A percentile compares a stretch with the other conserved stretches of the same genome.
Evolutionary conservation across 352 stramenopile species (phyloP).

Genomic region (Phytophthora pini): DNA sequence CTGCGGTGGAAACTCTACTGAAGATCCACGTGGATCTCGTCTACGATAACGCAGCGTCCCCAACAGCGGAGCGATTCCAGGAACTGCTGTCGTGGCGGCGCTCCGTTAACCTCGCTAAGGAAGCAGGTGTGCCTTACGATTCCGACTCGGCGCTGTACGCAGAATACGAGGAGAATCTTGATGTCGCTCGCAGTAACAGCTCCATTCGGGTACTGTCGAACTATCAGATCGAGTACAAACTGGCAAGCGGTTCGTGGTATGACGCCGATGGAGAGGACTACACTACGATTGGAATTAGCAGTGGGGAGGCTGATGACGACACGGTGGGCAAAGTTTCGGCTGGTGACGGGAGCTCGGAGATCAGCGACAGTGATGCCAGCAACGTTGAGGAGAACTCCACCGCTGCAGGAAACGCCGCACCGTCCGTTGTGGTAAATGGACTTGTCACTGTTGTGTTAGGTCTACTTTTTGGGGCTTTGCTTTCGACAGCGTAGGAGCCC

Average conservation of each 20-base stretch:
- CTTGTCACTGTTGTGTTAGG: not conserved
- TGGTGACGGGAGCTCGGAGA: constrained; percentile 21
- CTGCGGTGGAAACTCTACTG: constrained; percentile 58
- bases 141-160: constrained; percentile 51
- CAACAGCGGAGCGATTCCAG: constrained; percentile 47
- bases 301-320: constrained; percentile 9
- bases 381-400: constrained; percentile 23
- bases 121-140: constrained; percentile 49
- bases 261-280: constrained; percentile 29
- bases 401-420: constrained; percentile 10
- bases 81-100: constrained; percentile 55
- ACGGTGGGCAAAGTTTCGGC: constrained; percentile 32
- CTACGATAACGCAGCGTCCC: constrained; percentile 25
- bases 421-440: not conserved
- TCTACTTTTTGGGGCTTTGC: constrained; percentile 16
- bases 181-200: constrained; percentile 34
- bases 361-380: constrained; percentile 28
- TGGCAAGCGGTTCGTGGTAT: constrained; percentile 37
- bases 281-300: constrained; percentile 11
- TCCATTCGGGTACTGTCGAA: constrained; percentile 37
- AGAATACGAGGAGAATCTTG: constrained; percentile 53
- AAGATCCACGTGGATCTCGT: constrained; percentile 57
- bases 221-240: constrained; percentile 45
- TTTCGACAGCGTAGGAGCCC: constrained; percentile 12
- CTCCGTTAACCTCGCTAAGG: constrained; percentile 56